Evolutionary conservation across 768 basidiomycete genomes (phyloP).

Genomic region (Pulveroboletus sp.): DNA sequence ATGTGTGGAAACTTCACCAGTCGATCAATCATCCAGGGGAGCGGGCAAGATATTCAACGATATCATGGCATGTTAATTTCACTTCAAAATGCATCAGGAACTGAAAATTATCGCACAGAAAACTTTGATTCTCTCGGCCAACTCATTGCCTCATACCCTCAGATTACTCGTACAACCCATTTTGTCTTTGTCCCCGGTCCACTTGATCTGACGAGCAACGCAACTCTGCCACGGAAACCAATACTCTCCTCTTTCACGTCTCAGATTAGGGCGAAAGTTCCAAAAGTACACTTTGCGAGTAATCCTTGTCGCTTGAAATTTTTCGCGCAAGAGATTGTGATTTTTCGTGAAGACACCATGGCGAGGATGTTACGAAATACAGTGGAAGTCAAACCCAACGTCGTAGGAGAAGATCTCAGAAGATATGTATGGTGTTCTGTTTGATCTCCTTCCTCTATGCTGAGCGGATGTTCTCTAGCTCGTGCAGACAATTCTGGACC

Average conservation of each 20-base stretch:
- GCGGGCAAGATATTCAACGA: conserved; percentile 69
- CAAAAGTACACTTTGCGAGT: conserved; percentile 77
- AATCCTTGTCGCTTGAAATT: conserved; percentile 96
- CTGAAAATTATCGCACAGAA: conserved; percentile 45
- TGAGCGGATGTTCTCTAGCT: conserved; percentile 48
- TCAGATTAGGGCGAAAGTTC: conserved; percentile 68
- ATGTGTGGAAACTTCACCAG: conserved; percentile 96
- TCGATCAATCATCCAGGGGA: conserved; percentile 75
- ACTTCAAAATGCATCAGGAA: background rate
- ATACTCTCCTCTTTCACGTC: conserved; percentile 74
- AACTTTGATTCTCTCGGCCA: conserved; percentile 86
- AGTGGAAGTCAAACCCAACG: conserved; percentile 82
- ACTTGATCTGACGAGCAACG: conserved; percentile 79
- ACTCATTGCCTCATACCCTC: conserved; percentile 77
- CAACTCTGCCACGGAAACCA: conserved; percentile 76
- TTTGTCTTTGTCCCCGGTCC: conserved; percentile 97
- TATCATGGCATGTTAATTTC: conserved; percentile 70
- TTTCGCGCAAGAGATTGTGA: conserved; percentile 92
- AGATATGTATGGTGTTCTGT: conserved; percentile 65
- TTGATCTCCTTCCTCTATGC: background rate
- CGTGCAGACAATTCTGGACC: conserved; percentile 95
- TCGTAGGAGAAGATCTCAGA: conserved; percentile 77
- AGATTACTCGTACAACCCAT: conserved; percentile 74
- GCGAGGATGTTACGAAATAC: conserved; percentile 90
- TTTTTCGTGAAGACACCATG: conserved; percentile 94